Evolutionary conservation across 768 basidiomycete genomes (phyloP).

Genomic region (Tylopilus vinaceipallidus): DNA sequence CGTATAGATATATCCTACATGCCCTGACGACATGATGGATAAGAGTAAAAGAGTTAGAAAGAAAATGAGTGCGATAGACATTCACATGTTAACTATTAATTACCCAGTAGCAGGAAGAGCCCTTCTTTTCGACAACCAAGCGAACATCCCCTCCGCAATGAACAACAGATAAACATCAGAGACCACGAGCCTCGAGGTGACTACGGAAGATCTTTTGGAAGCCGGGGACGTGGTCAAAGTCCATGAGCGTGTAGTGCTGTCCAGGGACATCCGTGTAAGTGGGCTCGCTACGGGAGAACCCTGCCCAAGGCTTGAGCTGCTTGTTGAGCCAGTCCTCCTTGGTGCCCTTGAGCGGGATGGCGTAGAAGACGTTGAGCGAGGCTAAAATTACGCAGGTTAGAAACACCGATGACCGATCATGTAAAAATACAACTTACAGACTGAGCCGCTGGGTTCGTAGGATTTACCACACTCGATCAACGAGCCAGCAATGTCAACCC

Average conservation of each 20-base stretch:
- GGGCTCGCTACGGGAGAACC: constrained; percentile 23
- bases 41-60: too few relatives aligned
- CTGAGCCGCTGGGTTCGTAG: constrained; percentile 13
- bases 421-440: constrained; percentile 11
- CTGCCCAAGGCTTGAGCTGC: constrained; percentile 27
- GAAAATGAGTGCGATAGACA: too few relatives aligned
- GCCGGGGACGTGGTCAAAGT: constrained; percentile 29
- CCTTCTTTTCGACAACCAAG: not conserved
- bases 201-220: constrained; percentile 31
- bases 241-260: constrained; percentile 32
- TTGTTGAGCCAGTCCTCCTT: constrained; percentile 32
- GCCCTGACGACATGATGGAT: too few relatives aligned
- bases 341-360: constrained; percentile 26
- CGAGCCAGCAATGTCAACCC: not conserved
- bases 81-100: not conserved
- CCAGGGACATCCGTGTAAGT: constrained; percentile 27
- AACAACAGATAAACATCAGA: not conserved
- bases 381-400: constrained; percentile 9
- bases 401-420: constrained; percentile 15
- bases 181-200: constrained; percentile 26
- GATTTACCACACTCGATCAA: not conserved
- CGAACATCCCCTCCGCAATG: not conserved
- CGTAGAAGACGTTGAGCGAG: constrained; percentile 26
- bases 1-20: not conserved
- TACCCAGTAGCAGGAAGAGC: too few relatives aligned